These are phyloP conservation scores for Skeletonema menzelii DNA, from an alignment of 108 stramenopile species.

Conservation along the genomic window DNA sequence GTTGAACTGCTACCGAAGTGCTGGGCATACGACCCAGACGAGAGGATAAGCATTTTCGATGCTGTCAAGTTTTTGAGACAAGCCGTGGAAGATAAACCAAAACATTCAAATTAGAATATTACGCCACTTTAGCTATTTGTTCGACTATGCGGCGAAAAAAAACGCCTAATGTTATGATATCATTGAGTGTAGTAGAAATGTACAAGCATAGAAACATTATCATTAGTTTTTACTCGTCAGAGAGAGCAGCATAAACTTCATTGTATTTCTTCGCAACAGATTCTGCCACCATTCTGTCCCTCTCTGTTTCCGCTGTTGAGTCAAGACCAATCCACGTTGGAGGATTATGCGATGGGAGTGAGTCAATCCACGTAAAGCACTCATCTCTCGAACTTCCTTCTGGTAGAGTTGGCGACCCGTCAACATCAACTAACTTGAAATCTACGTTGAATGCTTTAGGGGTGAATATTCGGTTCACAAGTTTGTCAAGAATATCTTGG, in stretches of 20 bases:
- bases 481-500: constrained; percentile 67
- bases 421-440: constrained; percentile 66
- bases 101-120: too few species aligned
- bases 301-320: constrained; percentile 61
- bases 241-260: constrained; percentile 34
- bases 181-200: too few species aligned
- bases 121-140: too few species aligned
- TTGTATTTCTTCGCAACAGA: constrained; percentile 57
- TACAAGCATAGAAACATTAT: not conserved
- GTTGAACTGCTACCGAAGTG: constrained; percentile 77
- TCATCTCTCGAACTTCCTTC: constrained; percentile 75
- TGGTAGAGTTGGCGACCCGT: constrained; percentile 63
- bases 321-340: constrained; percentile 87
- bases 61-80: constrained; percentile 55
- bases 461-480: constrained; percentile 61
- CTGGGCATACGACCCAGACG: constrained; percentile 62
- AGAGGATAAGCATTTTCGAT: constrained; percentile 71
- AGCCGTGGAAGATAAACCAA: constrained; percentile 32
- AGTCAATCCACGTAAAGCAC: constrained; percentile 72
- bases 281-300: constrained; percentile 64
- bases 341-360: constrained; percentile 69
- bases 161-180: too few species aligned
- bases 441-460: constrained; percentile 70
- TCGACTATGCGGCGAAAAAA: too few species aligned
- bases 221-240: constrained; percentile 22